Base-by-base conservation (phyloP, 768 basidiomycete genomes). In the Lentinus tigrinus region DNA sequence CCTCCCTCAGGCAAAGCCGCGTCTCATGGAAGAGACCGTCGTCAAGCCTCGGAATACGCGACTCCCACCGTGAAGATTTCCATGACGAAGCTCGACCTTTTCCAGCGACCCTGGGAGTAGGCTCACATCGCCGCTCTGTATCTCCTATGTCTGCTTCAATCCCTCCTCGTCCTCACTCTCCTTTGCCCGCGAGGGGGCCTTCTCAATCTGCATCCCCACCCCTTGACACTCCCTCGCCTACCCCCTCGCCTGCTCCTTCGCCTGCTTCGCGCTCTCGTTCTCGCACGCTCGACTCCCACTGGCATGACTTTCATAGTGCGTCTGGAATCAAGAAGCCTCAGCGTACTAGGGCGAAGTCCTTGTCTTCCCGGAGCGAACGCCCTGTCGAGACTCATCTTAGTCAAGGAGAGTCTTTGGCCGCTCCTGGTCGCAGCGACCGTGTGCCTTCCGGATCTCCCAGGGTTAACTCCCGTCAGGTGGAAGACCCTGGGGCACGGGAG, bases 401-500 rank as follows among this genome's bases (percentile, higher is more conserved):
- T 6, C 31, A 11, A 31, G 7, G 11, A 3, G 17, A 43, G n/a
- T 51, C 31, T 24, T 44, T 44, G 42, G 37, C 26, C 17, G 60
- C 24, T 54, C 50, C 27, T 16, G 44, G 14, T 23, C 34, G n/a
- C 26, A 24, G 16, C n/a, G 16, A 9, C 5, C 39, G 47, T 19
- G 17, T 21, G 38, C 47, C 21, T 14, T 13, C 43, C 24, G 21
- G 24, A 11, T 8, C 23, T 24, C 24, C 21, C 21, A 8, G 10
- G 9, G 21, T 24, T 23, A 23, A 10, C 13, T 10, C 43, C 13
- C 19, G 23, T 19, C 19, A 23, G 21, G 21, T 16, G 48, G 53
- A 44, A 19, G 54, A 62, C 28, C 44, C 54, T n/a, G 56, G 55
- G 17, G 57, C 53, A 34, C 64, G 64, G 10, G 67, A 71, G 40